These are phyloP conservation scores for Zygoascus ofunaensis DNA, from an alignment of 805 yeast genomes.

Conservation along the genomic window DNA sequence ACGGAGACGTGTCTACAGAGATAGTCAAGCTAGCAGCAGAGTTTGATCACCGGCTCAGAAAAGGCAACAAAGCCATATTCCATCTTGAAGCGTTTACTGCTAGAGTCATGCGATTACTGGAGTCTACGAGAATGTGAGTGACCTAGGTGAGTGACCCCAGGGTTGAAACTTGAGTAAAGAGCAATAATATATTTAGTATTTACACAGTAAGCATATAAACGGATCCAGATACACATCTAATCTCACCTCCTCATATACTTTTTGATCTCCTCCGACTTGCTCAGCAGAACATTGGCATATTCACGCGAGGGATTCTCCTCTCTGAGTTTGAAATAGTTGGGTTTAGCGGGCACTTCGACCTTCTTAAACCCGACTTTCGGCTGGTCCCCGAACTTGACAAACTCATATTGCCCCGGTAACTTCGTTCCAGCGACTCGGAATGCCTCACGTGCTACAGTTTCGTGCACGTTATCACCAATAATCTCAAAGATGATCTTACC, in stretches of 20 bases:
- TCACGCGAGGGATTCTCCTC: constrained; percentile 57
- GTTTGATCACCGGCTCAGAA: constrained; percentile 70
- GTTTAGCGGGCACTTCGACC: constrained; percentile 38
- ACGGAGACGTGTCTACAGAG: constrained; percentile 20
- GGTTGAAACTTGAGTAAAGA: too few relatives aligned
- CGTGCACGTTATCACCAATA: constrained; percentile 66
- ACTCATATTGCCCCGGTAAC: constrained; percentile 87
- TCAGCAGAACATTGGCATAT: constrained; percentile 44
- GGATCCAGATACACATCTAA: background rate
- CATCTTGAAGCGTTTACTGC: constrained; percentile 94
- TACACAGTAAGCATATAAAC: too few relatives aligned
- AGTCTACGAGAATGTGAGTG: constrained; percentile 20
- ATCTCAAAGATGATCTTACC: constrained; percentile 89
- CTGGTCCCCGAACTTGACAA: constrained; percentile 52
- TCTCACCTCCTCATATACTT: constrained; percentile 43
- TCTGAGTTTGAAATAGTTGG: constrained; percentile 48
- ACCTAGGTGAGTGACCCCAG: background rate
- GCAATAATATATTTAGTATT: too few relatives aligned
- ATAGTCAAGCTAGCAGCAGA: constrained; percentile 51
- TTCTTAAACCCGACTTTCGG: constrained; percentile 64
- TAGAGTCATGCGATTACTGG: constrained; percentile 70
- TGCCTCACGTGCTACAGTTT: constrained; percentile 82
- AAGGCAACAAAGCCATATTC: constrained; percentile 83
- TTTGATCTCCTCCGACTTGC: constrained; percentile 44
- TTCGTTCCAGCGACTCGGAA: constrained; percentile 82